phyloP scores from a whole-genome alignment of 2,329 filamentous ascomycete genomes.

The Trichoderma aggressivum region DNA sequence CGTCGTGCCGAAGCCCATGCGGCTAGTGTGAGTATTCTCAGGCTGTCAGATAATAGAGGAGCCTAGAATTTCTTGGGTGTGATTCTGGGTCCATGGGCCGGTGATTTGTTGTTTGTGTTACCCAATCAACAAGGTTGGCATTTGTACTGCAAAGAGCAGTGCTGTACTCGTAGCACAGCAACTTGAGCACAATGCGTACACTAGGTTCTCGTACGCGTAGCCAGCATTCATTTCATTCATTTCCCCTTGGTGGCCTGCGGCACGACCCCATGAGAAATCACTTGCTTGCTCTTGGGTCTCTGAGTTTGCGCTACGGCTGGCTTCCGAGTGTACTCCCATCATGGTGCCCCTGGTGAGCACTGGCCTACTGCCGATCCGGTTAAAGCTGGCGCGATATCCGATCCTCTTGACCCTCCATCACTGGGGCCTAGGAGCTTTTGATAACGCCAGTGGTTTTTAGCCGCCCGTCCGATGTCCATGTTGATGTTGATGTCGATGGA shows the following conservation, averaged over 20 bases:
- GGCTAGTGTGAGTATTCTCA: neutral
- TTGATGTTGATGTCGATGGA: neutral
- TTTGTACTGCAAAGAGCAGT: too few species aligned
- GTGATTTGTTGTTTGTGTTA: neutral
- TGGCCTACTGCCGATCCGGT: constrained; percentile 3
- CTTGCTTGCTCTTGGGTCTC: too few species aligned
- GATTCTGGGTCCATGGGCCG: neutral
- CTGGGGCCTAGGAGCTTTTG: neutral
- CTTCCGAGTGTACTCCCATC: constrained; percentile 5
- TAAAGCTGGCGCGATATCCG: constrained; percentile 1
- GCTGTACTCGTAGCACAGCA: neutral
- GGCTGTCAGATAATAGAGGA: neutral
- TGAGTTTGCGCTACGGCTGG: constrained; percentile 12
- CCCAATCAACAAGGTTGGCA: neutral
- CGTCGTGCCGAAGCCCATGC: neutral
- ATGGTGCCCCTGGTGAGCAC: neutral
- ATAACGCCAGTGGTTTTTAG: neutral
- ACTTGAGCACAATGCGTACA: neutral
- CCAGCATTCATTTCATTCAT: neutral
- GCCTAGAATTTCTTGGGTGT: constrained; percentile 9
- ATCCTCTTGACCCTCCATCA: neutral
- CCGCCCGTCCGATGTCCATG: neutral
- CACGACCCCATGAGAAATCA: neutral
- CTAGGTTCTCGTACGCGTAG: neutral
- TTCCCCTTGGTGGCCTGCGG: neutral